phyloP scores from a whole-genome alignment of 345 rosid genomes.

The Eucalyptus guilfoylei region DNA sequence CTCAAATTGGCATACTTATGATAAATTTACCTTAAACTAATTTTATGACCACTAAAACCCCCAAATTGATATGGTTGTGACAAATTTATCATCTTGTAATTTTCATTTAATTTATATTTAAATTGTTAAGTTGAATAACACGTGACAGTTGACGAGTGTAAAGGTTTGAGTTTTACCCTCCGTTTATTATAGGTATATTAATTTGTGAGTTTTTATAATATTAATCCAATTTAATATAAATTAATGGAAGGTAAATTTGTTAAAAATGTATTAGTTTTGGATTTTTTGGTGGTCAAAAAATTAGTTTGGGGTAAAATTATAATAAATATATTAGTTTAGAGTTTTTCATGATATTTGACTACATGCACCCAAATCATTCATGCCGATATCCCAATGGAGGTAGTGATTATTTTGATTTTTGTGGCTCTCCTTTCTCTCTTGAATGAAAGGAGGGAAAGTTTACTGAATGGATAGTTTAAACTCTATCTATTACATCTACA shows the following conservation, averaged over 20 bases:
- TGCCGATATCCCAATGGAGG: rapidly evolving
- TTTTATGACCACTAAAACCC: rapidly evolving
- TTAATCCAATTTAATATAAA: no score
- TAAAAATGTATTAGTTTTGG: no score
- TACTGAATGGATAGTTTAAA: neutral
- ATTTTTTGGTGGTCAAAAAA: rapidly evolving
- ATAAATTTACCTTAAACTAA: no score
- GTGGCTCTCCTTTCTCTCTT: neutral
- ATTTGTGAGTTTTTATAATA: neutral
- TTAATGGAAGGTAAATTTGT: no score
- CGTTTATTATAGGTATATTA: no score
- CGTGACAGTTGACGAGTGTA: rapidly evolving
- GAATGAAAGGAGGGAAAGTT: neutral
- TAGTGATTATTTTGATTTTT: neutral
- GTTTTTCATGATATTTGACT: rapidly evolving
- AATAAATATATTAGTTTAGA: rapidly evolving
- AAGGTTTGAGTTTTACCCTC: rapidly evolving
- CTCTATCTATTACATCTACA: neutral
- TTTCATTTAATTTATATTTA: no score
- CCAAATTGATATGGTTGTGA: rapidly evolving
- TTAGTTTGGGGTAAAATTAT: no score
- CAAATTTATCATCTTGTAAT: no score
- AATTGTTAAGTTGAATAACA: neutral
- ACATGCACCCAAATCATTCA: neutral
- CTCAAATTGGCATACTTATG: rapidly evolving